Evolutionary conservation across 192 early-diverging fungal species (phyloP).

Genomic region (Linnemannia exigua): DNA sequence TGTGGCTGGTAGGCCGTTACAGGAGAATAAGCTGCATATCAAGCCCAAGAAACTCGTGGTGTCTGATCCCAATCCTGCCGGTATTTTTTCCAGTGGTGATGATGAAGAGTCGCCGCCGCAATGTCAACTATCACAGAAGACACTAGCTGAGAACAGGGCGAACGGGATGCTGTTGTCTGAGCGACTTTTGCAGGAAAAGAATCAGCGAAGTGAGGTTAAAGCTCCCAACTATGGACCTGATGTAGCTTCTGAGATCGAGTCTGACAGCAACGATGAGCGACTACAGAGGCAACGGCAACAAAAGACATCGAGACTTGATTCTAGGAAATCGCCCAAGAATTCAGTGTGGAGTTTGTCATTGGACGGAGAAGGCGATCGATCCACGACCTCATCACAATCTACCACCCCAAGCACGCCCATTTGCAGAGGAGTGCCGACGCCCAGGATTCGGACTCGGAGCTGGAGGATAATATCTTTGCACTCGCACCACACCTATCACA

Average conservation of each 20-base stretch:
- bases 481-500: background rate
- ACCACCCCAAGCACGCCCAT: background rate
- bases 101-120: too few species aligned
- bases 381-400: background rate
- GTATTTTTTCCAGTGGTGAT: background rate
- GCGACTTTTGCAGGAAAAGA: too few species aligned
- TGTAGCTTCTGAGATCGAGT: too few species aligned
- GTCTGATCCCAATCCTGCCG: too few species aligned
- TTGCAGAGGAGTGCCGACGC: background rate
- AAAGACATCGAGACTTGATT: background rate
- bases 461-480: slow-evolving; percentile 15
- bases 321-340: background rate
- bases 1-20: too few species aligned
- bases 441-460: slow-evolving; percentile 17
- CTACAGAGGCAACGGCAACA: background rate
- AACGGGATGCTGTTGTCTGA: too few species aligned
- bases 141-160: too few species aligned
- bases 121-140: too few species aligned
- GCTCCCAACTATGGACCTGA: too few species aligned
- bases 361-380: background rate
- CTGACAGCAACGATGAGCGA: background rate
- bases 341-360: background rate
- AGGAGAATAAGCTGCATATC: too few species aligned
- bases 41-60: too few species aligned
- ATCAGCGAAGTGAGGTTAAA: too few species aligned